Evolutionary conservation across 768 basidiomycete species (phyloP), one percentile per base, ranked within the genome.

Genomic region (Coprinopsis marcescibilis): DNA sequence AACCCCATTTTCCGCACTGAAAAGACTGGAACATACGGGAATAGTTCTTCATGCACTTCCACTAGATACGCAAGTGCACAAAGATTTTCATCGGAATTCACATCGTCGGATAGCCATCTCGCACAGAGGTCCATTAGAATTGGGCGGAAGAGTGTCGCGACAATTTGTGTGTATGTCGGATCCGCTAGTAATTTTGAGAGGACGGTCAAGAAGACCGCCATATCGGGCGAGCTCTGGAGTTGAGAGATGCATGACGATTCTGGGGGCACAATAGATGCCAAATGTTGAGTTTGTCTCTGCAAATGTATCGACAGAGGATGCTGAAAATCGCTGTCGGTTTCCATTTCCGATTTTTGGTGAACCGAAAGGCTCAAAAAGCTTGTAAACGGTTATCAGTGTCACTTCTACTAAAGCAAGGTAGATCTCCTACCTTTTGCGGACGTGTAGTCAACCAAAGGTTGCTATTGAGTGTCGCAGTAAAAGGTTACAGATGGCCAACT

Each of bases 91-190:
- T 78, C 73, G 19, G 71, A 65, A 26, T 73, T 58, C 49, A 73
- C 63, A 29, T 70, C 56, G 15, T 70, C 66, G n/a, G 83, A 68
- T 33, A 94, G 59, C 91, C 90, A 96, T 56, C 87, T 66, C 3
- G 86, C 86, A 56, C 83, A 83, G 20, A 98, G 65, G 62, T 95
- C 88, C 21, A 85, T 56, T 30, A 91, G 61, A 43, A 97, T 64
- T 3, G 94, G 93, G 51, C 85, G 69, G 65, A 87, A 97, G 10
- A 75, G 52, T 4, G 66, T 69, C 15, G 85, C 78, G 49, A 97
- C 70, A 11, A 68, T 56, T 24, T 75, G 56, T 0, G 90, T 90
- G 34, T 84, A 72, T 10, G 78, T 71, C 7, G 87, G 83, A 14
- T 70, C 59, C 0, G 77, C 67, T 12, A 92, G 71, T 6, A 87